Evolutionary conservation across 192 early-diverging fungal genomes (phyloP).

Genomic region (Coemansia sp.): DNA sequence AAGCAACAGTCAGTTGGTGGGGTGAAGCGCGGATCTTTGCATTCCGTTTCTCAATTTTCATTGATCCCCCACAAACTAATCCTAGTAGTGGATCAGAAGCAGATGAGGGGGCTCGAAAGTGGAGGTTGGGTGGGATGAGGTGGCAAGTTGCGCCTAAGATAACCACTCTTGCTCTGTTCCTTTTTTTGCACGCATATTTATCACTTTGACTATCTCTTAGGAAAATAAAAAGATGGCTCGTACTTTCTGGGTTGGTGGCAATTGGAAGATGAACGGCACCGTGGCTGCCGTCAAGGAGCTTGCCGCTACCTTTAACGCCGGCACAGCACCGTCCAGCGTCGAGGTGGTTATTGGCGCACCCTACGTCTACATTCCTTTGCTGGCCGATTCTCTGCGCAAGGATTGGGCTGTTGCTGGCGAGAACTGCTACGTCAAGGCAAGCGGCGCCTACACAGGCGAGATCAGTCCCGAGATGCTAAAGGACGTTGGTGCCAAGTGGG

Average conservation of each 20-base stretch:
- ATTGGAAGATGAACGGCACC: slow-evolving; percentile 99
- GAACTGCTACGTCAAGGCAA: slow-evolving; percentile 83
- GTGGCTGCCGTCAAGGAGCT: slow-evolving; percentile 71
- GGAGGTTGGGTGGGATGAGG: too few species aligned
- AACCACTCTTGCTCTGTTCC: not conserved
- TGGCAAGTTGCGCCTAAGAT: too few species aligned
- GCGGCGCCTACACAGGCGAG: slow-evolving; percentile 98
- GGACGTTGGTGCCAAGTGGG: slow-evolving; percentile 94
- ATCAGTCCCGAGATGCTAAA: slow-evolving; percentile 93
- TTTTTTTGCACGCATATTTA: not conserved
- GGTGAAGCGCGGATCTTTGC: too few species aligned
- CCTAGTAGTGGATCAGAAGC: too few species aligned
- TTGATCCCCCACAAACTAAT: too few species aligned
- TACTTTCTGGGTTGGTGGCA: slow-evolving; percentile 85
- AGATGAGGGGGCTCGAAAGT: too few species aligned
- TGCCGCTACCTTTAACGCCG: slow-evolving; percentile 75
- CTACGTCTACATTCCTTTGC: slow-evolving; percentile 82
- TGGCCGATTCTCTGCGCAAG: slow-evolving; percentile 72
- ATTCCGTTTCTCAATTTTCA: too few species aligned
- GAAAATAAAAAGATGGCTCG: slow-evolving; percentile 52
- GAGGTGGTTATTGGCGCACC: slow-evolving; percentile 98
- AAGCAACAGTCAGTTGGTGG: too few species aligned
- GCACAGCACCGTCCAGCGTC: slow-evolving; percentile 59
- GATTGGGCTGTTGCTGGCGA: slow-evolving; percentile 93
- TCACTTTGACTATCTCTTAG: not conserved